Percentiles rank a stretch among this genome's conserved stretches.
phyloP scores from a whole-genome alignment of 768 basidiomycete species.

The Russula griseocarnosa region DNA sequence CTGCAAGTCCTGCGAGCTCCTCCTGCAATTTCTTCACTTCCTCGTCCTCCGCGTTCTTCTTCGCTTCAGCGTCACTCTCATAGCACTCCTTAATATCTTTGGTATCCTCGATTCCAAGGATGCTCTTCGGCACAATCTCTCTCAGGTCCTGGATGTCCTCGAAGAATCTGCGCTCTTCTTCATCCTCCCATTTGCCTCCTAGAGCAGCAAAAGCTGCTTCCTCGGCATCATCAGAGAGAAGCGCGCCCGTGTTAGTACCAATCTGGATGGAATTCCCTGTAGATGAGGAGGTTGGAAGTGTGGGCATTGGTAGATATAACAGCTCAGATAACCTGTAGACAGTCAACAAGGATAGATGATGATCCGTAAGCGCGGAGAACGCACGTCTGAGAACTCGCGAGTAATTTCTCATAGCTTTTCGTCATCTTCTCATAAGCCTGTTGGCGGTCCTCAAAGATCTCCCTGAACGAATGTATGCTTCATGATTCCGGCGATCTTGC shows the following conservation, averaged over 20 bases:
- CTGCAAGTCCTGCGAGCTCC: slow-evolving; percentile 62
- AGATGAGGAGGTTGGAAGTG: slow-evolving; percentile 76
- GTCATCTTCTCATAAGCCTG: slow-evolving; percentile 99
- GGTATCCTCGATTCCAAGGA: slow-evolving; percentile 64
- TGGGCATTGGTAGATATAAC: slow-evolving; percentile 76
- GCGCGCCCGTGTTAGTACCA: slow-evolving; percentile 45
- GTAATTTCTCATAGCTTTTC: slow-evolving; percentile 87
- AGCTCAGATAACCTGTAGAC: slow-evolving; percentile 76
- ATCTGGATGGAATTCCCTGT: slow-evolving; percentile 81
- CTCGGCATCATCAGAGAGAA: slow-evolving; percentile 53
- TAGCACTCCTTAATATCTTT: slow-evolving; percentile 37
- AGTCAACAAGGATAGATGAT: slow-evolving; percentile 2
- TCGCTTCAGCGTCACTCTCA: slow-evolving; percentile 48
- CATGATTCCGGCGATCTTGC: slow-evolving; percentile 94
- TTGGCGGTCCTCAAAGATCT: slow-evolving; percentile 98
- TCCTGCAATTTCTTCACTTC: slow-evolving; percentile 73
- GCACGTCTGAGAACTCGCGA: slow-evolving; percentile 84
- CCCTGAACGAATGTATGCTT: slow-evolving; percentile 98
- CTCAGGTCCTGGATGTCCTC: slow-evolving; percentile 90
- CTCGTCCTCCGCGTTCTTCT: slow-evolving; percentile 58
- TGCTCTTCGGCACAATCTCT: slow-evolving; percentile 84
- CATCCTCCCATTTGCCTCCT: slow-evolving; percentile 96
- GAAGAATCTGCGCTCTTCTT: slow-evolving; percentile 91
- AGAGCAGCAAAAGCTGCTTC: slow-evolving; percentile 42
- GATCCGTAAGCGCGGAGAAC: slow-evolving; percentile 28